Base-by-base conservation (phyloP, 139 green algal genomes). In the Volvox africanus region DNA sequence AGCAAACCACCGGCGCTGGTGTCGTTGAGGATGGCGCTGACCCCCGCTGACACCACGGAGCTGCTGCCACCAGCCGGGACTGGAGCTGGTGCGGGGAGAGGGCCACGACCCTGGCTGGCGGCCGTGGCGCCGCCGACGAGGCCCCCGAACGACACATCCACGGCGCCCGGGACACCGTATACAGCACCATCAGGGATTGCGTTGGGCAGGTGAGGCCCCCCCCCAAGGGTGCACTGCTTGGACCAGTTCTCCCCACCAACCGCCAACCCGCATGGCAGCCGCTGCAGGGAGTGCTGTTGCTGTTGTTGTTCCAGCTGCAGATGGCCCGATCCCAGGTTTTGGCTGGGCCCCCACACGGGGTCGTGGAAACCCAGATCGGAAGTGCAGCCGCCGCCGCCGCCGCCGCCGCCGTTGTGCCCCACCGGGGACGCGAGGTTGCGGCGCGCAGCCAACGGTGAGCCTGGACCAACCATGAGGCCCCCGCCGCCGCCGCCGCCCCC, bases 1-100 rank as follows among this genome's bases (percentile, higher is more conserved):
- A 83, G 50, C 18, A 83, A 1, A 1, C 80, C 69, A 0, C 19
- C 69, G 16, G 20, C 69, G 36, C 44, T 35, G 1, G 18, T 30
- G 83, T 89, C 83, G 9, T 69, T 18, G 6, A 87, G 61, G 18
- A 86, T 86, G 28, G 65, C 83, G 67, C 65, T 82, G 26, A 81
- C 85, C 68, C 30, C 71, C 0, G 69, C 71, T 1, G 44, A n/a
- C 50, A 28, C 1, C 73, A 62, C 37, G 21, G 16, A 76, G 50
- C 50, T 30, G 36, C 83, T 68, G 83, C 83, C 85, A 44, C 85
- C 85, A 68, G 68, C 37, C 19, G 37, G 20, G 22, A 1, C 35
- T n/a, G 13, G 68, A 24, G 17, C 35, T 13, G 44, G 44, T 55
- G 44, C 44, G 9, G 44, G 44, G 44, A 55, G 44, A 55, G 44